Base-by-base conservation (phyloP, 345 rosid genomes). In the Carallia brachiata region DNA sequence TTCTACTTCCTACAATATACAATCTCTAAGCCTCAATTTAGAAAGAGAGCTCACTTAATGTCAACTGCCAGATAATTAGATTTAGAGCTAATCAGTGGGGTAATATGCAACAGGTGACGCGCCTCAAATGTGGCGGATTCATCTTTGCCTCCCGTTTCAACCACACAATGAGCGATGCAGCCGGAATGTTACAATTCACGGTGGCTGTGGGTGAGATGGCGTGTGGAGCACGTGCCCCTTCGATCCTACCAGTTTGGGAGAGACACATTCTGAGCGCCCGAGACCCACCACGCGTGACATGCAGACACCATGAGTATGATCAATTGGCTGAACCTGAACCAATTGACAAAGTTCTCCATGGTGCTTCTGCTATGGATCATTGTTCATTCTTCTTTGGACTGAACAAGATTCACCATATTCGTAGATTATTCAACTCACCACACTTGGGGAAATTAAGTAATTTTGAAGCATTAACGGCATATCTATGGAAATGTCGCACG, bases 401-500 rank as follows among this genome's bases (percentile, higher is more conserved):
- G 50, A 3, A 44, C 50, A 44, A 44, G 50, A 44, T 44, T 44
- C 12, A 44, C 2, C 50, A 10, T 12, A 12, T 44, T 44, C 16
- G 50, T 12, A 44, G 50, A 44, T 44, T 44, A 44, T 44, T 44
- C 13, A 18, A 64, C 6, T 77, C 77, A 0, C 34, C 56, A 4
- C 44, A 13, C 31, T 36, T 52, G 4, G 44, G 31, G 4, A 32
- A 10, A 0, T 58, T 59, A 30, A 50, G 75, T 2, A 66, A 48
- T 4, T 61, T 57, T 6, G 79, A 76, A 7, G 6, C 71, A 9
- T 50, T 77, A 16, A 52, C 73, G 0, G 77, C 50, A 32, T 37
- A 70, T 27, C 68, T 66, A 16, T 56, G 80, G 80, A 72, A 65
- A 52, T 72, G 70, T 31, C 77, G 73, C 8, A 69, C 77, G 2